These are phyloP conservation scores for Gentiana straminea DNA, from an alignment of 257 asterid species.

Conservation along the genomic window DNA sequence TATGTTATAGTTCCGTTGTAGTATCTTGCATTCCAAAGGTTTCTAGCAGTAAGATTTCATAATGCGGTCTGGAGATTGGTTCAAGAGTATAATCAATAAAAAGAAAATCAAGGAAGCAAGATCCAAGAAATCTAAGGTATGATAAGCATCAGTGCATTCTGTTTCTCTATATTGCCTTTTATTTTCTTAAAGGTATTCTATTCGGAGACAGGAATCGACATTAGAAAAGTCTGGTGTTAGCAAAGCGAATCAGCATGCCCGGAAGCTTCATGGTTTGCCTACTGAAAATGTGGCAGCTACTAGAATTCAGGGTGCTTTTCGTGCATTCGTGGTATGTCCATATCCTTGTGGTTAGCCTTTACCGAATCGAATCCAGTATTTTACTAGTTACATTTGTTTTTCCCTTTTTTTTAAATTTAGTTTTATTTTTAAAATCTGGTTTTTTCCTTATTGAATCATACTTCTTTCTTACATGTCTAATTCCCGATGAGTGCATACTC, in stretches of 20 bases:
- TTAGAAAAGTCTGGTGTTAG: constrained; percentile 27
- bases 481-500: too few relatives aligned
- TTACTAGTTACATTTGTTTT: neutral
- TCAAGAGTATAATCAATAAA: constrained; percentile 56
- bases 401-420: neutral
- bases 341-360: neutral
- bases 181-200: neutral
- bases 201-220: constrained; percentile 37
- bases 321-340: constrained; percentile 37
- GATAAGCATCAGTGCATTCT: constrained; percentile 5
- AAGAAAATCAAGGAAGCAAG: constrained; percentile 42
- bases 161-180: neutral
- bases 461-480: too few relatives aligned
- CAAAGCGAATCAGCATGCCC: constrained; percentile 18
- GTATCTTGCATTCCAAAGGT: neutral
- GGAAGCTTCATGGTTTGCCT: constrained; percentile 21
- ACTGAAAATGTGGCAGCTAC: constrained; percentile 66
- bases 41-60: constrained; percentile 16
- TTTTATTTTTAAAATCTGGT: neutral
- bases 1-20: neutral
- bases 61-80: constrained; percentile 77
- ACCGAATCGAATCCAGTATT: neutral
- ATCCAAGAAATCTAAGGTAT: constrained; percentile 46
- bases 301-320: constrained; percentile 68
- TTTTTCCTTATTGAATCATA: too few relatives aligned